phyloP scores from a whole-genome alignment of 768 basidiomycete genomes.

The Suillus sp. region DNA sequence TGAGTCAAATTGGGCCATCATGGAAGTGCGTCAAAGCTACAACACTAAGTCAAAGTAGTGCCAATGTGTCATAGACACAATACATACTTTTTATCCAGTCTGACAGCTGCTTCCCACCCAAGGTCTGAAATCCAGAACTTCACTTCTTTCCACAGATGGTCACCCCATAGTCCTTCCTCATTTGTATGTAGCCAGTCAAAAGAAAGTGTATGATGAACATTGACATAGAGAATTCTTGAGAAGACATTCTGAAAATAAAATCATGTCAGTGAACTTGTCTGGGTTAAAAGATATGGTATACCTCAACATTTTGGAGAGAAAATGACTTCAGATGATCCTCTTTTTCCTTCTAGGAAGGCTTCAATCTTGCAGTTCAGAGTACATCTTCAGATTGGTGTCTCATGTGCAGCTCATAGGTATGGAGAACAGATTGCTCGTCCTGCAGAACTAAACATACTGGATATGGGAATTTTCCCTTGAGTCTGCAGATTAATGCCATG shows the following conservation, averaged over 20 bases:
- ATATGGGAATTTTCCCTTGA: too few relatives aligned
- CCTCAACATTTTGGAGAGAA: constrained; percentile 20
- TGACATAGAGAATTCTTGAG: constrained; percentile 21
- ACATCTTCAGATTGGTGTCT: not conserved
- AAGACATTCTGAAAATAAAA: constrained; percentile 32
- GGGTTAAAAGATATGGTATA: constrained; percentile 8
- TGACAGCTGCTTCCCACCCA: constrained; percentile 10
- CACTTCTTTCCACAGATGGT: constrained; percentile 16
- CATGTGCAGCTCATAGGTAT: constrained; percentile 18
- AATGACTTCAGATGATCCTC: constrained; percentile 15
- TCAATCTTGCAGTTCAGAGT: constrained; percentile 13
- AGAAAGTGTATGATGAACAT: constrained; percentile 15
- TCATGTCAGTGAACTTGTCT: not conserved
- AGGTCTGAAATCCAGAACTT: constrained; percentile 16
- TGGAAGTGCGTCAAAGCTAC: constrained; percentile 32
- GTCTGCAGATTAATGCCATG: too few relatives aligned
- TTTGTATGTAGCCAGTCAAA: constrained; percentile 18
- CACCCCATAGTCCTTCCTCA: constrained; percentile 13
- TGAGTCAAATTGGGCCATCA: constrained; percentile 38
- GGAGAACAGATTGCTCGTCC: constrained; percentile 25
- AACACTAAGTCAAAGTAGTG: not conserved
- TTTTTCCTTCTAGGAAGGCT: constrained; percentile 20
- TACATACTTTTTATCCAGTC: constrained; percentile 27
- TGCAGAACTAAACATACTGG: constrained; percentile 39
- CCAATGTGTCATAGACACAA: constrained; percentile 4